Conservation (phyloP, 345 rosid species). For the Bretschneidera sinensis region DNA sequence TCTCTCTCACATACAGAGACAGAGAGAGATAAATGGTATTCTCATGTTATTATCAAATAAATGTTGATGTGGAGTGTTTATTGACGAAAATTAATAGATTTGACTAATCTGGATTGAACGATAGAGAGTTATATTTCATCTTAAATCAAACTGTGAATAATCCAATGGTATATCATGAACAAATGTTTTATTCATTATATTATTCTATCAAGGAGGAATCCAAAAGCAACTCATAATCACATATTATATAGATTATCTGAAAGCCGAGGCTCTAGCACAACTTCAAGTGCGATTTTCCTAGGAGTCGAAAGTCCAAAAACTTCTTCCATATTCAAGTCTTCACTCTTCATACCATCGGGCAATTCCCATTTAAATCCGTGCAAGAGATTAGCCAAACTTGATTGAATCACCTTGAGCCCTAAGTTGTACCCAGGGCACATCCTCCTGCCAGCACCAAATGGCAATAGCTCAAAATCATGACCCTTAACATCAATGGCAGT, state of each 20-base stretch:
- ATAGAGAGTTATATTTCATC: too few relatives aligned
- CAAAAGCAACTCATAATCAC: too few relatives aligned
- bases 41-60: too few relatives aligned
- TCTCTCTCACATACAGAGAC: too few relatives aligned
- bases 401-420: neutral
- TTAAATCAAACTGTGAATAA: too few relatives aligned
- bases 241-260: neutral
- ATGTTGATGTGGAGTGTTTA: too few relatives aligned
- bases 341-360: neutral
- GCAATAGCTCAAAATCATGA: constrained; percentile 50
- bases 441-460: constrained; percentile 69
- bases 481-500: constrained; percentile 49
- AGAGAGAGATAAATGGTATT: too few relatives aligned
- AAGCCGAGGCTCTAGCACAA: neutral
- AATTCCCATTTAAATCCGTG: neutral
- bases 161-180: too few relatives aligned
- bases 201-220: too few relatives aligned
- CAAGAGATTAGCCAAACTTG: neutral
- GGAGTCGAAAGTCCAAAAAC: neutral
- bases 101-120: too few relatives aligned
- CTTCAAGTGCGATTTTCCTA: neutral
- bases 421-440: constrained; percentile 56
- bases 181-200: too few relatives aligned
- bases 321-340: neutral
- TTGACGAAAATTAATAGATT: too few relatives aligned